These are phyloP conservation scores for Nicotiana undulata DNA, from an alignment of 257 asterid species.

Conservation along the genomic window DNA sequence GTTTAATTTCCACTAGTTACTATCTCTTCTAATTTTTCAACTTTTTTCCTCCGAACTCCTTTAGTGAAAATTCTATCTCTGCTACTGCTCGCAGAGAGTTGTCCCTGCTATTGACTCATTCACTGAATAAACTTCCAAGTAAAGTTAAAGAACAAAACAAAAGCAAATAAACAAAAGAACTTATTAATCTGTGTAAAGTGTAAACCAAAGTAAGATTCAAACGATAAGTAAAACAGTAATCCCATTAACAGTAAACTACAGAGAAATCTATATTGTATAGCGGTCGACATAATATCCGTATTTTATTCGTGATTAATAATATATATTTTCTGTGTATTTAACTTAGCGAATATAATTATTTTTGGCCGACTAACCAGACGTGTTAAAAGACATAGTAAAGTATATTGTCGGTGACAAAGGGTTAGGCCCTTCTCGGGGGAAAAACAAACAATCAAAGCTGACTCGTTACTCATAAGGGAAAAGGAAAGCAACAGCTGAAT, in stretches of 20 bases:
- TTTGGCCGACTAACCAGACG: too few species aligned
- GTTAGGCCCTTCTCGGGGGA: not conserved
- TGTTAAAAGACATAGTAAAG: not conserved
- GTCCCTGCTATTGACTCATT: too few species aligned
- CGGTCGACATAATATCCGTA: too few species aligned
- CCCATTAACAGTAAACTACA: not conserved
- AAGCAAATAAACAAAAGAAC: not conserved
- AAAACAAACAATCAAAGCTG: not conserved
- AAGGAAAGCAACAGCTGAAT: not conserved
- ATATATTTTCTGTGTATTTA: too few species aligned
- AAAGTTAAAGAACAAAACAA: not conserved
- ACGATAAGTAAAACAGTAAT: not conserved
- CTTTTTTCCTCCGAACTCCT: too few species aligned
- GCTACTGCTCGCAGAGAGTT: too few species aligned
- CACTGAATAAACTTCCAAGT: not conserved
- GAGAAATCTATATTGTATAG: too few species aligned
- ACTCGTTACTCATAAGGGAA: not conserved
- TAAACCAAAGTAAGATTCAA: not conserved
- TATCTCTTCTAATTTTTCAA: too few species aligned
- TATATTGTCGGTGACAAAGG: slow-evolving; percentile 32
- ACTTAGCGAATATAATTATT: too few species aligned
- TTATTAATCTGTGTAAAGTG: not conserved
- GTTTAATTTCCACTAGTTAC: too few species aligned
- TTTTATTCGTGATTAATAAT: too few species aligned
- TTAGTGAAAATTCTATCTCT: too few species aligned